phyloP scores from a whole-genome alignment of 2,329 filamentous ascomycete genomes.

The Pyricularia sp. region DNA sequence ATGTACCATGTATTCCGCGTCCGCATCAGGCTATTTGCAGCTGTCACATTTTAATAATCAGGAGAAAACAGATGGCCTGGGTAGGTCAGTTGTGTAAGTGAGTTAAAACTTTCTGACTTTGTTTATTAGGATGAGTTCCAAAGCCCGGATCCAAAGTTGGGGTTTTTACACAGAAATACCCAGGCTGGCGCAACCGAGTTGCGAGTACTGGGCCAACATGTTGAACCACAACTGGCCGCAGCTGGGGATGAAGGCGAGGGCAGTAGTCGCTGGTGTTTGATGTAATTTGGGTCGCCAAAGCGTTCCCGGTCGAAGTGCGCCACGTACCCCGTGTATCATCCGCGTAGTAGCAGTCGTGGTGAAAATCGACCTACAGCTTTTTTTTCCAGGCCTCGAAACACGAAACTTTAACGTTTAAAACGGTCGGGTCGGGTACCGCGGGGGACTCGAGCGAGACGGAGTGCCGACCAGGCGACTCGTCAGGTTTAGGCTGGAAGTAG shows the following conservation, averaged over 20 bases:
- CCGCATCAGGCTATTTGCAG: no score
- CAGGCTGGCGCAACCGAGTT: not conserved
- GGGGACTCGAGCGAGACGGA: not conserved
- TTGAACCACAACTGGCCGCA: conserved; percentile 6
- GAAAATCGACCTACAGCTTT: not conserved
- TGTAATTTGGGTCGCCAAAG: not conserved
- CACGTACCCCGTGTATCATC: not conserved
- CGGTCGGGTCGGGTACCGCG: not conserved
- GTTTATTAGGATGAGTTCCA: not conserved
- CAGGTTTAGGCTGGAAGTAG: not conserved
- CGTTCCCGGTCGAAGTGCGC: not conserved
- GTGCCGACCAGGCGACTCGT: not conserved
- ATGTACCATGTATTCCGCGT: no score
- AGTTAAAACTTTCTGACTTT: no score
- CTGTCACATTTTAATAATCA: no score
- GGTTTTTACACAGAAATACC: not conserved
- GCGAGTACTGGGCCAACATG: conserved; percentile 3
- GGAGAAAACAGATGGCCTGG: no score
- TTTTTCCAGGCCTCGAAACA: not conserved
- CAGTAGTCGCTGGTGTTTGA: not conserved
- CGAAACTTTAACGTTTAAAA: not conserved
- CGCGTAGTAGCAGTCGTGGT: not conserved
- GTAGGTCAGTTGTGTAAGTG: no score
- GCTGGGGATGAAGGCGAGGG: not conserved
- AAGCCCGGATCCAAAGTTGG: conserved; percentile 2